These are phyloP conservation scores for Dipodascus geniculatus DNA, from an alignment of 805 yeast genomes.

Conservation along the genomic window DNA sequence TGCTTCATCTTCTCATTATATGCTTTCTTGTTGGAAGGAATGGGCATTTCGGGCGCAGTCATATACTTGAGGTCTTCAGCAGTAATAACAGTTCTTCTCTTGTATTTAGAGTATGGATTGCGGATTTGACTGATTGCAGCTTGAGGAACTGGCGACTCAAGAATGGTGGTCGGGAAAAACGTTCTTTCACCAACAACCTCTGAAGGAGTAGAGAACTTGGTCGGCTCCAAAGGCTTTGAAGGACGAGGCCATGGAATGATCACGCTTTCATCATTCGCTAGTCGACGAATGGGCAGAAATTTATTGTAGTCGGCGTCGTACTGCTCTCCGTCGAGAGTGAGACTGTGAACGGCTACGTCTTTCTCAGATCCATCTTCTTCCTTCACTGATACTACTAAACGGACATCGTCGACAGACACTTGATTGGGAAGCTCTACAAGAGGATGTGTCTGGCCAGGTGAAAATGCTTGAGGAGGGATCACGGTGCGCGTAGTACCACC, in stretches of 20 bases:
- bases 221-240: conserved; percentile 26
- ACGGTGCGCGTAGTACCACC: conserved; percentile 52
- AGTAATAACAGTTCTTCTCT: conserved; percentile 39
- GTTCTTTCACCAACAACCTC: conserved; percentile 54
- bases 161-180: conserved; percentile 55
- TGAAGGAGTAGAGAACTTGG: conserved; percentile 35
- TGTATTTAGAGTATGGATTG: conserved; percentile 61
- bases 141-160: conserved; percentile 56
- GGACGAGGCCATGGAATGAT: conserved; percentile 89
- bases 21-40: conserved; percentile 38
- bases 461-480: conserved; percentile 65
- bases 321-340: conserved; percentile 55
- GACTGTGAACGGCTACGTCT: conserved; percentile 69
- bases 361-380: conserved; percentile 49
- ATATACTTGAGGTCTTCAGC: conserved; percentile 51
- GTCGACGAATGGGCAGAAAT: conserved; percentile 68
- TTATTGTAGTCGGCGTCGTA: conserved; percentile 64
- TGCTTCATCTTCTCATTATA: conserved; percentile 18
- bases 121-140: conserved; percentile 59
- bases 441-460: conserved; percentile 58
- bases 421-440: conserved; percentile 58
- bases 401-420: conserved; percentile 47
- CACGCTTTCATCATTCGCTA: conserved; percentile 54
- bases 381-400: conserved; percentile 66
- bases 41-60: conserved; percentile 69